phyloP scores from a whole-genome alignment of 1,139 yeast species.

The Pichia norvegensis region DNA sequence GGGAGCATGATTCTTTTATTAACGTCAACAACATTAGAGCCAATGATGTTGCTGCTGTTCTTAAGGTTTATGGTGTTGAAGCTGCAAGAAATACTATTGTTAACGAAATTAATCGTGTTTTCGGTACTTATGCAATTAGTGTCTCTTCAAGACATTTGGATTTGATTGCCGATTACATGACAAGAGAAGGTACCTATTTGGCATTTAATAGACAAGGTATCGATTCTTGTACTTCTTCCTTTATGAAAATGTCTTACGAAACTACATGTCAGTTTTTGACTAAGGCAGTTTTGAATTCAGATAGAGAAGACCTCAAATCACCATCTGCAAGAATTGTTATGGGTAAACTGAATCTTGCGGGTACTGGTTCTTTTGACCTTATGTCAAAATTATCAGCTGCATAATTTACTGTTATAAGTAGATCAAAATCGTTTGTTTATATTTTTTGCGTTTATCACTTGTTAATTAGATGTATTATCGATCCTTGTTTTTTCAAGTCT shows the following conservation, averaged over 20 bases:
- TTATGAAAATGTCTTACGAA: conserved; percentile 98
- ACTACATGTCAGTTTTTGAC: conserved; percentile 97
- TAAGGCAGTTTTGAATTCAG: conserved; percentile 91
- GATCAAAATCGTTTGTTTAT: neutral
- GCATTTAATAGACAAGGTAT: conserved; percentile 99
- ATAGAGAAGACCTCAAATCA: conserved; percentile 76
- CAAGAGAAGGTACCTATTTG: conserved; percentile 93
- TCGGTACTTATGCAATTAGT: conserved; percentile 91
- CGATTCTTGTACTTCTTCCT: conserved; percentile 89
- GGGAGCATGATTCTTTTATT: conserved; percentile 93
- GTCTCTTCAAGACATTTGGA: conserved; percentile 94
- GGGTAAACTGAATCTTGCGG: conserved; percentile 87
- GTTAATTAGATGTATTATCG: neutral
- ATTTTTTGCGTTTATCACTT: neutral
- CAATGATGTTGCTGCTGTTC: conserved; percentile 87
- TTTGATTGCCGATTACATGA: conserved; percentile 97
- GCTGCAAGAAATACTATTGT: conserved; percentile 98
- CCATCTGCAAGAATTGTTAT: conserved; percentile 94
- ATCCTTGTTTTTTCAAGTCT: too few relatives aligned
- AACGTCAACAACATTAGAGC: conserved; percentile 83
- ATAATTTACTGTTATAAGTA: neutral
- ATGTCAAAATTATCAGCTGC: conserved; percentile 52
- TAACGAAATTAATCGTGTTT: conserved; percentile 90
- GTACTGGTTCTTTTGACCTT: conserved; percentile 94
- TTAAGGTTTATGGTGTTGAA: conserved; percentile 93